These are phyloP conservation scores for Clarireedia homoeocarpa DNA, from an alignment of 2,329 filamentous ascomycete genomes.

Conservation along the genomic window DNA sequence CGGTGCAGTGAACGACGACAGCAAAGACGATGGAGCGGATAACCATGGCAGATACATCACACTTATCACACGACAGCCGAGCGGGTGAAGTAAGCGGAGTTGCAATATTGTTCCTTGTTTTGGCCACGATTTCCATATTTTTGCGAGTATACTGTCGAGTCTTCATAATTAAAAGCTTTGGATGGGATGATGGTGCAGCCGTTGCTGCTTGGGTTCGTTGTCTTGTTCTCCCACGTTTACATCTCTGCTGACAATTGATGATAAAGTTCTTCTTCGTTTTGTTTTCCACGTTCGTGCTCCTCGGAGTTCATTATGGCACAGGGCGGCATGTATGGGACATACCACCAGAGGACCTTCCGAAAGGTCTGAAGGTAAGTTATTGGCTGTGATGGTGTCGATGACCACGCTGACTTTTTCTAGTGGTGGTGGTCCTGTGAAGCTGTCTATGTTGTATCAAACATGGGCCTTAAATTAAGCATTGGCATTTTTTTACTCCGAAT, in stretches of 20 bases:
- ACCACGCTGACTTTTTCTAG: conserved; percentile 1
- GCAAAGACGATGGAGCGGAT: too few relatives aligned
- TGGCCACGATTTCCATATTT: conserved; percentile 26
- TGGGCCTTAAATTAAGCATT: conserved; percentile 34
- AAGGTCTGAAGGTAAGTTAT: conserved; percentile 23
- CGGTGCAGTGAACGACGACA: too few relatives aligned
- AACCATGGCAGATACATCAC: too few relatives aligned
- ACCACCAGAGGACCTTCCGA: conserved; percentile 17
- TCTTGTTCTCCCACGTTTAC: not conserved
- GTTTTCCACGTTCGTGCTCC: conserved; percentile 20
- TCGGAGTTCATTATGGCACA: conserved; percentile 22
- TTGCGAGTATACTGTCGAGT: conserved; percentile 21
- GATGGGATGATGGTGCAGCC: conserved; percentile 17
- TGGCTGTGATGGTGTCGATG: not conserved
- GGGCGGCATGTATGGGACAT: conserved; percentile 22
- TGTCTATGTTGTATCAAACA: conserved; percentile 33
- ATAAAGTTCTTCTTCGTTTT: conserved; percentile 19
- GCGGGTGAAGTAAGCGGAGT: conserved; percentile 28
- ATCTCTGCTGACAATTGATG: not conserved
- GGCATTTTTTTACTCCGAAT: conserved; percentile 35
- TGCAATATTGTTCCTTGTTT: conserved; percentile 30
- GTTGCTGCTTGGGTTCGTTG: conserved; percentile 7
- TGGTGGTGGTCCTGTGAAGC: conserved; percentile 34
- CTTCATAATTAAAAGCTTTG: conserved; percentile 24
- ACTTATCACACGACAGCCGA: conserved; percentile 9